Base-by-base conservation (phyloP, 2,329 filamentous ascomycete species). In the Colletotrichum karsti region DNA sequence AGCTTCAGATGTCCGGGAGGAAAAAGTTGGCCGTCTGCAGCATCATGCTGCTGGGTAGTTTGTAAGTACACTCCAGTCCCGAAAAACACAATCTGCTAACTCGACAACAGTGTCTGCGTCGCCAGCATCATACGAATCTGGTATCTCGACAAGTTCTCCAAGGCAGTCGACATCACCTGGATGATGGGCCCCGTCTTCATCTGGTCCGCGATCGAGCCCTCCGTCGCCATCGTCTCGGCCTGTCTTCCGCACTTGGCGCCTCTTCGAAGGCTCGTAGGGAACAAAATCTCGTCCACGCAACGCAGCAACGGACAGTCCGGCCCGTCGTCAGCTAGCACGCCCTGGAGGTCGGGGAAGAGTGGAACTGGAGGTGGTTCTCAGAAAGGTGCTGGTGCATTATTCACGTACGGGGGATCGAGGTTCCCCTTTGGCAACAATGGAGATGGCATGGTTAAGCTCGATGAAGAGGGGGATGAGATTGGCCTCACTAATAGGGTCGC, bases 201-300 rank as follows among this genome's bases (percentile, higher is more conserved):
- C 71, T 82, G 79, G 77, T 81, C 79, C 10, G 75, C 80, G 44
- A 75, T 81, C 68, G 80, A 82, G 65, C 77, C 80, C 69, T 78
- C 79, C 55, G 74, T 78, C 42, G 79, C 79, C 58, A 76, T 82
- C 70, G 73, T 80, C 9, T 81, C 79, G 63, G 75, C 79, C 37
- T 80, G 78, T 67, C 75, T 82, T 15, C 79, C 79, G 0, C 79
- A 79, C 26, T 70, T 81, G 3, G 74, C 78, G 2, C 78, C 77
- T 15, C 56, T 77, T 4, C 51, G 65, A 7, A 46, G 41, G 2
- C 37, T 64, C 44, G 54, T 68, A 9, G 37, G 37, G 1, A 13
- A 59, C 10, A 64, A 35, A 15, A 9, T 68, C 6, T 64, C 65
- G 2, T 58, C 46, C 3, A 59, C 28, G 13, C 18, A 35, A 3